A percentile compares a stretch with the other conserved stretches of the same genome.
Conservation (phyloP, 2,329 filamentous ascomycete species). For the Fusarium algeriense region DNA sequence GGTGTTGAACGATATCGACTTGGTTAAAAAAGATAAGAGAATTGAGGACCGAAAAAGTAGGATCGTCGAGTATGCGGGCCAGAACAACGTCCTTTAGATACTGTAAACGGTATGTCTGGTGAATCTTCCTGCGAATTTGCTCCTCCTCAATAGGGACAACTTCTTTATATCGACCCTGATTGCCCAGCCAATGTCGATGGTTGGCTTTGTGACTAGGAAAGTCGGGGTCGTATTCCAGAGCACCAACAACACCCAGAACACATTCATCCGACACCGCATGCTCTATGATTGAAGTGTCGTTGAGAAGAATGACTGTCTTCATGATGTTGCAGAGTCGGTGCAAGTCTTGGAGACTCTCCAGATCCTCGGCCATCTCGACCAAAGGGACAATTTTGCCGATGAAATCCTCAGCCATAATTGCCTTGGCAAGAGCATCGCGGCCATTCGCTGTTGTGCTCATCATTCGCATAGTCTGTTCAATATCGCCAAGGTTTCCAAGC, state of each 20-base stretch:
- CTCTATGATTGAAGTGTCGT: constrained; percentile 95
- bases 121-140: constrained; percentile 87
- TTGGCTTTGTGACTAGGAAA: constrained; percentile 98
- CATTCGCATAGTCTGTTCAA: constrained; percentile 85
- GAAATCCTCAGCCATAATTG: constrained; percentile 86
- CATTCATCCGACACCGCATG: constrained; percentile 90
- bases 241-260: constrained; percentile 91
- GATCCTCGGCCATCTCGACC: constrained; percentile 89
- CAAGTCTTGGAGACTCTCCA: constrained; percentile 87
- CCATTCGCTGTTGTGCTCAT: constrained; percentile 80
- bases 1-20: constrained; percentile 94
- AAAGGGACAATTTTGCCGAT: constrained; percentile 88
- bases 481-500: constrained; percentile 84
- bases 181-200: constrained; percentile 91
- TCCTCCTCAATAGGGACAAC: constrained; percentile 92
- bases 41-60: constrained; percentile 97
- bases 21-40: constrained; percentile 99
- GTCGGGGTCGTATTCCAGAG: constrained; percentile 97
- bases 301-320: constrained; percentile 94
- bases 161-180: constrained; percentile 93
- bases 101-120: constrained; percentile 94
- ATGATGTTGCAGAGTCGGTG: constrained; percentile 97
- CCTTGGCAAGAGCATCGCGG: constrained; percentile 88
- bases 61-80: constrained; percentile 94
- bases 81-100: constrained; percentile 99